Conservation (phyloP, 2,329 filamentous ascomycete genomes). For the Epicoccum sorghinum region DNA sequence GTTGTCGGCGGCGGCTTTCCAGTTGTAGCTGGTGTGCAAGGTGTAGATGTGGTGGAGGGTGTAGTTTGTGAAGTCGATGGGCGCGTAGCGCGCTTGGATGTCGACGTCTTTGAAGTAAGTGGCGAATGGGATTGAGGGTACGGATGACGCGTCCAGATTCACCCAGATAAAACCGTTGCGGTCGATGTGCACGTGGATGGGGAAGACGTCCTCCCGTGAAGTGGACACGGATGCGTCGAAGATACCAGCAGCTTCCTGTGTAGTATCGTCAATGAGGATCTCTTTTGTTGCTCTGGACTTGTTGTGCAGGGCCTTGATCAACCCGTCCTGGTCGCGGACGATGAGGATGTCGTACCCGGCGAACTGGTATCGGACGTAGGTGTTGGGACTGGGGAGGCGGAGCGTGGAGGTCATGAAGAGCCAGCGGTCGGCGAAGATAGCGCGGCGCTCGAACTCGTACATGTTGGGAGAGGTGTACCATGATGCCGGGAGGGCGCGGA, state of each 20-base stretch:
- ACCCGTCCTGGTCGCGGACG: neutral
- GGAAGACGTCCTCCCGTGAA: slow-evolving; percentile 29
- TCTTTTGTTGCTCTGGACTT: slow-evolving; percentile 48
- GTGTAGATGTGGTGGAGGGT: slow-evolving; percentile 32
- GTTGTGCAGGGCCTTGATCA: slow-evolving; percentile 45
- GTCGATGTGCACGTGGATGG: slow-evolving; percentile 28
- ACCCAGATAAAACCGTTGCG: slow-evolving; percentile 33
- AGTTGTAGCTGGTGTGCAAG: slow-evolving; percentile 33
- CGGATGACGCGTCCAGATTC: slow-evolving; percentile 22
- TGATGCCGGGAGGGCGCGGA: slow-evolving; percentile 50
- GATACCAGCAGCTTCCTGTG: slow-evolving; percentile 49
- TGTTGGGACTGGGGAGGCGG: slow-evolving; percentile 27
- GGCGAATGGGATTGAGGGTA: slow-evolving; percentile 3
- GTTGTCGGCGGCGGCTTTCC: slow-evolving; percentile 56
- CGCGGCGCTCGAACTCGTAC: slow-evolving; percentile 55
- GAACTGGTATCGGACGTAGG: slow-evolving; percentile 30
- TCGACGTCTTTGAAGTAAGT: slow-evolving; percentile 29
- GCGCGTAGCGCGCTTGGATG: slow-evolving; percentile 26
- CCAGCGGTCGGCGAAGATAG: slow-evolving; percentile 52
- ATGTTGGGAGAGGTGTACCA: slow-evolving; percentile 54
- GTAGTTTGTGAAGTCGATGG: slow-evolving; percentile 30
- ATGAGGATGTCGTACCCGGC: slow-evolving; percentile 40
- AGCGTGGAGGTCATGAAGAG: slow-evolving; percentile 45
- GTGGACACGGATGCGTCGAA: slow-evolving; percentile 40
- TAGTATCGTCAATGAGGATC: slow-evolving; percentile 31